These are phyloP conservation scores for Jacaranda copaia DNA, from an alignment of 257 asterid genomes.

Conservation along the genomic window DNA sequence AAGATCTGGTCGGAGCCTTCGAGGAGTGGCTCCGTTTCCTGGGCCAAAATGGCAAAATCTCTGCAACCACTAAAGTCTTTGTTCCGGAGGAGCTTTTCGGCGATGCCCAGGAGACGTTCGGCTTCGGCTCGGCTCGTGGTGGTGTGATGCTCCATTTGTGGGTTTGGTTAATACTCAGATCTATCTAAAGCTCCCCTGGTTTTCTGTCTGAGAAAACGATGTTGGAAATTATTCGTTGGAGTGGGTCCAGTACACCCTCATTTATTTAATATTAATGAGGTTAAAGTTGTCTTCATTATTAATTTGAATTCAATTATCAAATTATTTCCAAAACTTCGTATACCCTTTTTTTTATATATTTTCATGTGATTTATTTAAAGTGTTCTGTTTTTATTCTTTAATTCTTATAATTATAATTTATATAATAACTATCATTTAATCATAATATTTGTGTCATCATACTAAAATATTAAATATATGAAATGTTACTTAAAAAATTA, in stretches of 20 bases:
- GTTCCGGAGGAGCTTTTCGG: constrained; percentile 80
- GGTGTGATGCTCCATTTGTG: constrained; percentile 74
- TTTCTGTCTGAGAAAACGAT: constrained; percentile 38
- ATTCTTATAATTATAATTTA: too few relatives aligned
- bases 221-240: neutral
- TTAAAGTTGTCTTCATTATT: too few relatives aligned
- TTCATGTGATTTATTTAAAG: too few relatives aligned
- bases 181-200: neutral
- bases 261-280: too few relatives aligned
- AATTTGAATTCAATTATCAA: too few relatives aligned
- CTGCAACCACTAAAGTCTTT: constrained; percentile 67
- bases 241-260: neutral
- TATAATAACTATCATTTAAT: too few relatives aligned
- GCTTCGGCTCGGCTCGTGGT: constrained; percentile 94
- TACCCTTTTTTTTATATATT: too few relatives aligned
- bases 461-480: too few relatives aligned
- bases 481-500: too few relatives aligned
- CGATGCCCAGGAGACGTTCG: constrained; percentile 82
- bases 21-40: constrained; percentile 87
- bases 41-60: constrained; percentile 83
- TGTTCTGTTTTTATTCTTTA: too few relatives aligned
- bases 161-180: neutral
- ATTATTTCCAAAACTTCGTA: neutral
- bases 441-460: too few relatives aligned
- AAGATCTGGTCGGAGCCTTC: constrained; percentile 96